Evolutionary conservation across 345 rosid genomes (phyloP), one percentile per base, ranked within the genome.

Genomic region (Arabis alpina): DNA sequence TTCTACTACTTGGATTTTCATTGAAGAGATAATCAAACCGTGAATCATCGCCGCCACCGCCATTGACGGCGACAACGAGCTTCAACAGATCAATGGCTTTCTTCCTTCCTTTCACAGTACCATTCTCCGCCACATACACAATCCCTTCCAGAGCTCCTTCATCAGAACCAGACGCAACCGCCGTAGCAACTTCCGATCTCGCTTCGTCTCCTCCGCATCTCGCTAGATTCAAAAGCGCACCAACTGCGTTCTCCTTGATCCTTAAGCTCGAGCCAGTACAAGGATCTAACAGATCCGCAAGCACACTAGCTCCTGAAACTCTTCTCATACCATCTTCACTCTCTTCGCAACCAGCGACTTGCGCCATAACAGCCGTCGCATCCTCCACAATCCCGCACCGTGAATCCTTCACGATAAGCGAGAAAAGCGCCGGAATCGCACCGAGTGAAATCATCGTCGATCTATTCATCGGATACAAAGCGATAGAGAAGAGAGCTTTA

Each of bases 261-360:
- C 96, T 72, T 5, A 13, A 65, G 66, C 83, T 86, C 13, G 86
- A 86, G 0, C 92, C 94, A 24, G 98, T 91, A 16, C 82, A 83
- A 12, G 71, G 43, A 77, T 91, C 97, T 51, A 91, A n/a, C 82
- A 91, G 76, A 76, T 93, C 98, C 53, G 80, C 85, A 66, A 93
- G 56, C 42, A 89, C 84, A 32, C 54, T 65, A 2, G 83, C 71
- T 45, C 95, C 97, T 0, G 84, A 84, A 2, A 79, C 81, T 50
- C 63, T 87, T 44, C 80, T 66, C 57, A 91, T 86, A 28, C 82
- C 98, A 9, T 78, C 89, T 50, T 79, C 90, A 49, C 91, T 83
- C 78, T 87, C 98, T 65, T 84, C 96, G 59, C 96, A 87, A n/a
- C 98, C 96, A 10, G 91, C 97, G 2, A 93, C 75, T 76, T 93